Conservation (phyloP, 2,329 filamentous ascomycete species). For the Botrytis elliptica region DNA sequence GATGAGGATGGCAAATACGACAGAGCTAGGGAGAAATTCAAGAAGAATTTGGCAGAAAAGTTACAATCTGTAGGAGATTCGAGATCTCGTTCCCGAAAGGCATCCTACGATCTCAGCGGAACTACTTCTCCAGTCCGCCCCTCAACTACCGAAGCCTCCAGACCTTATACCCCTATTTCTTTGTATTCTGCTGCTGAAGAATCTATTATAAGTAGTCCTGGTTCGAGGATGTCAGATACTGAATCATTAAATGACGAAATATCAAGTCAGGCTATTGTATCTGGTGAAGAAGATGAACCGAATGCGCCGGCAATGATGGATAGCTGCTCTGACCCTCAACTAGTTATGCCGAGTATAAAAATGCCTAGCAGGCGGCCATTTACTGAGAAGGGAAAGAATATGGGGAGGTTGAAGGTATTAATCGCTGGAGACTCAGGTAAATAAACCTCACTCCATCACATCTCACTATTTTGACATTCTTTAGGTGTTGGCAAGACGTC, state of each 20-base stretch:
- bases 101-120: constrained; percentile 40
- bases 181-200: constrained; percentile 44
- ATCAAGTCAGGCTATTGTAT: constrained; percentile 40
- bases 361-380: constrained; percentile 90
- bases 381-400: constrained; percentile 76
- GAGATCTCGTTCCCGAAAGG: constrained; percentile 36
- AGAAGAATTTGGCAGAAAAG: constrained; percentile 31
- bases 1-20: constrained; percentile 33
- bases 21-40: constrained; percentile 35
- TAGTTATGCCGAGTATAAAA: constrained; percentile 96
- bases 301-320: constrained; percentile 48
- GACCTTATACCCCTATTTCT: constrained; percentile 48
- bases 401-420: constrained; percentile 87
- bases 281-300: constrained; percentile 40
- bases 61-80: constrained; percentile 32
- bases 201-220: constrained; percentile 49
- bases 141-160: constrained; percentile 42
- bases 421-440: constrained; percentile 76
- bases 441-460: constrained; percentile 23
- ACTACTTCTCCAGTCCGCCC: constrained; percentile 37
- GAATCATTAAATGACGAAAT: constrained; percentile 50
- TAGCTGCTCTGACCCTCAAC: constrained; percentile 63
- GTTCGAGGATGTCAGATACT: constrained; percentile 52
- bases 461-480: constrained; percentile 25
- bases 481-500: constrained; percentile 84